Percentiles rank a stretch among this genome's conserved stretches.
phyloP scores from a whole-genome alignment of 441 rosid species.

The Populus hybrid region DNA sequence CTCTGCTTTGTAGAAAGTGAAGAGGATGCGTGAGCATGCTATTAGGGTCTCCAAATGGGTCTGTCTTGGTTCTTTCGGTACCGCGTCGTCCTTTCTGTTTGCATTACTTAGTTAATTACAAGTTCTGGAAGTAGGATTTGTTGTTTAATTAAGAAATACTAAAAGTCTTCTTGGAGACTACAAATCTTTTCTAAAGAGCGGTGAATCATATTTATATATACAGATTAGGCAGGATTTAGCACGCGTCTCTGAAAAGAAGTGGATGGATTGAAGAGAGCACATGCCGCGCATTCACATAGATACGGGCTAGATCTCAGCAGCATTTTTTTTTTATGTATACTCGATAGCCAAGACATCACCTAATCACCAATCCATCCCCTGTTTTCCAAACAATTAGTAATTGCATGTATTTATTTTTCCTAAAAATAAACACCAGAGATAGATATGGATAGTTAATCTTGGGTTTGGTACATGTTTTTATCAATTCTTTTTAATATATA shows the following conservation, averaged over 20 bases:
- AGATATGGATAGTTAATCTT: too few relatives aligned
- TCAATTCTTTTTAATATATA: too few relatives aligned
- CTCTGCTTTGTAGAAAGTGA: neutral
- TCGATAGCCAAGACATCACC: too few relatives aligned
- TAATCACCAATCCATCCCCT: too few relatives aligned
- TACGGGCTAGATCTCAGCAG: neutral
- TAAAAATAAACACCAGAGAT: too few relatives aligned
- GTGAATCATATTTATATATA: neutral
- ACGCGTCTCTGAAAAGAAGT: constrained; percentile 11
- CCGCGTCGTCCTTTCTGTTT: neutral
- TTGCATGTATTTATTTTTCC: too few relatives aligned
- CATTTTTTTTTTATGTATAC: too few relatives aligned
- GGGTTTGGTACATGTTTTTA: too few relatives aligned
- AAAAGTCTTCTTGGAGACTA: neutral
- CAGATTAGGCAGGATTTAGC: constrained; percentile 1
- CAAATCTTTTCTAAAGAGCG: neutral
- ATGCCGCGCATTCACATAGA: constrained; percentile 15
- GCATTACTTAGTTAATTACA: neutral
- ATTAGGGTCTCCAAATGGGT: neutral
- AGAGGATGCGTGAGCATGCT: neutral
- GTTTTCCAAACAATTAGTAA: too few relatives aligned
- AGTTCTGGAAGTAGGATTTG: neutral
- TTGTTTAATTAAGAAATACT: neutral
- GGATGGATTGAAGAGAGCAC: constrained; percentile 15
- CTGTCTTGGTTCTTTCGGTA: neutral